A percentile compares a stretch with the other conserved stretches of the same genome.
phyloP scores from a whole-genome alignment of 2,329 filamentous ascomycete genomes.

The Trichoderma semiorbis region DNA sequence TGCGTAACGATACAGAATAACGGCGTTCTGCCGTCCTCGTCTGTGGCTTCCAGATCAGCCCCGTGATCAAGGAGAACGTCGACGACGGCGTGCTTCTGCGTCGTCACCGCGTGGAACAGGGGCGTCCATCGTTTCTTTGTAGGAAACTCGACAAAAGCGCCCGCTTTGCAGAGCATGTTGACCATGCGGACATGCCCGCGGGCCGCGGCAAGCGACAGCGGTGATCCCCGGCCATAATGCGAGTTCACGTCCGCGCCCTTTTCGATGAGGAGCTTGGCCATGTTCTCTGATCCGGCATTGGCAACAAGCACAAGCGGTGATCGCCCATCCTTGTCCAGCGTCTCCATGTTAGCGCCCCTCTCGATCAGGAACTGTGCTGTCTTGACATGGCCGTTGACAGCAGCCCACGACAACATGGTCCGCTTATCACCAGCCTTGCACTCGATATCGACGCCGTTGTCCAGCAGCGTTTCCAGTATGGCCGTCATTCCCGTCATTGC shows the following conservation, averaged over 20 bases:
- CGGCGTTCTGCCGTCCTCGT: conserved; percentile 1
- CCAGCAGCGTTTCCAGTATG: background rate
- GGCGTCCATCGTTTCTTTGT: background rate
- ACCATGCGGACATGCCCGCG: background rate
- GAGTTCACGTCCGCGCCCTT: conserved; percentile 9
- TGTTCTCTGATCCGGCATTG: background rate
- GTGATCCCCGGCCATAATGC: background rate
- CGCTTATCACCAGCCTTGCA: background rate
- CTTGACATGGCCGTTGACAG: background rate
- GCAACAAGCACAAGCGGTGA: background rate
- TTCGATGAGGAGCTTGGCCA: background rate
- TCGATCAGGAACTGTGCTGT: background rate
- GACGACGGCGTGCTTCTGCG: background rate
- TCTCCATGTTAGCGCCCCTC: background rate
- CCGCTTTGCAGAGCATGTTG: background rate
- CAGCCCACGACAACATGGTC: conserved; percentile 12
- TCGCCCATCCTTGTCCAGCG: background rate
- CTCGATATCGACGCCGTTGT: background rate
- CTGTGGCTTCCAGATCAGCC: background rate
- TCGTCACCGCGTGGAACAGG: background rate
- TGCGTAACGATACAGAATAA: background rate
- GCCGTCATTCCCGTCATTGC: background rate
- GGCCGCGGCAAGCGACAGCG: background rate
- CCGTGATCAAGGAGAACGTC: background rate
- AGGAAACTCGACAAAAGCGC: background rate